Conservation (phyloP, 768 basidiomycete genomes). For the Termitomyces titanicus region DNA sequence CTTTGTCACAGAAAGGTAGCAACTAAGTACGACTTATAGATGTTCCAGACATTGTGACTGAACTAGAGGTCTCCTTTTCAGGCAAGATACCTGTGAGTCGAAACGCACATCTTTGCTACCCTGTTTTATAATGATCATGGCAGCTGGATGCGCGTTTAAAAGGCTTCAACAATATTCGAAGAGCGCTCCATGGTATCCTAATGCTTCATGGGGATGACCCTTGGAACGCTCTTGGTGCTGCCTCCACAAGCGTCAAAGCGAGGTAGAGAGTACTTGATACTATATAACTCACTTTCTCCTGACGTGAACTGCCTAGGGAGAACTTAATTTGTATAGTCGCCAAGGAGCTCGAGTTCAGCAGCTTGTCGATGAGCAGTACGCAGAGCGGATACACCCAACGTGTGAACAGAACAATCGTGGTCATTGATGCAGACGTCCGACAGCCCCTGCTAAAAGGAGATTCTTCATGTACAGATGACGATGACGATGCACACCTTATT, state of each 20-base stretch:
- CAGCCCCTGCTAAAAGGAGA: constrained; percentile 11
- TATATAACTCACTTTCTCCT: neutral
- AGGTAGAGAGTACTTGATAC: constrained; percentile 10
- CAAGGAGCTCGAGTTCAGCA: constrained; percentile 43
- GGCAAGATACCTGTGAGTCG: constrained; percentile 37
- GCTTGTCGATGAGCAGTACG: constrained; percentile 48
- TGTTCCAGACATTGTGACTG: constrained; percentile 26
- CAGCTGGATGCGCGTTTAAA: constrained; percentile 33
- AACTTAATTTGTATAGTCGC: constrained; percentile 38
- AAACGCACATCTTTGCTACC: constrained; percentile 3
- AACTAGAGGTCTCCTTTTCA: constrained; percentile 37
- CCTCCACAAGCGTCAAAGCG: neutral
- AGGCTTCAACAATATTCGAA: constrained; percentile 35
- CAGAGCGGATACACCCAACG: constrained; percentile 44
- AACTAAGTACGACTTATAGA: constrained; percentile 7
- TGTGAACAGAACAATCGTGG: constrained; percentile 25
- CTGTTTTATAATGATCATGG: neutral
- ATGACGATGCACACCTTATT: constrained; percentile 38
- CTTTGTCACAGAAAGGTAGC: neutral
- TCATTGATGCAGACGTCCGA: constrained; percentile 30
- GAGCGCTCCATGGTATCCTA: constrained; percentile 35
- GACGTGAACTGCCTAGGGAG: constrained; percentile 27
- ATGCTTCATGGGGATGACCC: constrained; percentile 18
- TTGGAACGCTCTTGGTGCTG: constrained; percentile 20
- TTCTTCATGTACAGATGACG: constrained; percentile 22